phyloP scores from a whole-genome alignment of 1,284 basidiomycete genomes.

The Marasmius oreades region DNA sequence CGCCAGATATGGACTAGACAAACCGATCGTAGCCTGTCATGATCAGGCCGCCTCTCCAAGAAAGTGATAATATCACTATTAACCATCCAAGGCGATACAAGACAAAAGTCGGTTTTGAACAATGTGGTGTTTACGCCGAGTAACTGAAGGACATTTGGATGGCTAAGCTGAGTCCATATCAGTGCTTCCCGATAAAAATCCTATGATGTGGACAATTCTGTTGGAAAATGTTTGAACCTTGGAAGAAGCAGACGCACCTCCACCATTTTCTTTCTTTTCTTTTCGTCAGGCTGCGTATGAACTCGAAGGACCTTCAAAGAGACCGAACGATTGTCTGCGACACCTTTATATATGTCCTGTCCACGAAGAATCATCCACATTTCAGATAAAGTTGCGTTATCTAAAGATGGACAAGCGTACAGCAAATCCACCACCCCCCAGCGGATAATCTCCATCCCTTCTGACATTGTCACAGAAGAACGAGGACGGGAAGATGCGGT shows the following conservation, averaged over 20 bases:
- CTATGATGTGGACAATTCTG: not conserved
- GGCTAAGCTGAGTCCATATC: slow-evolving; percentile 10
- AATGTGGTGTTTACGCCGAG: slow-evolving; percentile 9
- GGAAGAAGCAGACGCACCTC: not conserved
- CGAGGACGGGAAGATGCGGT: not conserved
- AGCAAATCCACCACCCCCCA: slow-evolving; percentile 27
- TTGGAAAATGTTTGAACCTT: not conserved
- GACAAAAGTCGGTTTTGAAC: slow-evolving; percentile 6
- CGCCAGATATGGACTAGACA: not conserved
- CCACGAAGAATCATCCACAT: not conserved
- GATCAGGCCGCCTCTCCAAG: slow-evolving; percentile 4
- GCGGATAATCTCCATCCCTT: not conserved
- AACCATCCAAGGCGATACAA: slow-evolving; percentile 12
- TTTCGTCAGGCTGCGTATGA: not conserved
- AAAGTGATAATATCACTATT: slow-evolving; percentile 10
- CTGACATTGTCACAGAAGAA: not conserved
- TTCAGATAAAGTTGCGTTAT: not conserved
- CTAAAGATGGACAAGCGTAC: slow-evolving; percentile 15
- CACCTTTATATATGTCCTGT: slow-evolving; percentile 11
- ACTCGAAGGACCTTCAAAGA: slow-evolving; percentile 11
- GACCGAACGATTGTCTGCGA: not conserved
- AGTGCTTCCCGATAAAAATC: slow-evolving; percentile 10
- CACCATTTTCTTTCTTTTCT: not conserved
- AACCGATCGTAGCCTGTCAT: slow-evolving; percentile 1
- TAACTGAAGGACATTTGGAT: slow-evolving; percentile 11